phyloP scores from a whole-genome alignment of 306 rosid species.

The Leucaena leucocephala region DNA sequence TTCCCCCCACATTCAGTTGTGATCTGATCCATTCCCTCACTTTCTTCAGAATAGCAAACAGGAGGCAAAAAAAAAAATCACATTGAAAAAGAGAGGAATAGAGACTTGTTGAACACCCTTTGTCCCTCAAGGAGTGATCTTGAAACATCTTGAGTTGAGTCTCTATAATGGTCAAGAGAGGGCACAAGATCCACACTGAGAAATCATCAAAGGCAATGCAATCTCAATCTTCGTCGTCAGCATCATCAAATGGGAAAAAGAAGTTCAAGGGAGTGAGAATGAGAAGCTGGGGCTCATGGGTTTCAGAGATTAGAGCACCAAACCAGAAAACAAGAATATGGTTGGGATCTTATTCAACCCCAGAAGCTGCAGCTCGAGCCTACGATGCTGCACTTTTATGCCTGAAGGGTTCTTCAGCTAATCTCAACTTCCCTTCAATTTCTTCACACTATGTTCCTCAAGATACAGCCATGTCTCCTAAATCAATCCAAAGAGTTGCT shows the following conservation, averaged over 20 bases:
- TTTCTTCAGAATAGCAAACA: constrained; percentile 31
- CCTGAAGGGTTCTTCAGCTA: constrained; percentile 85
- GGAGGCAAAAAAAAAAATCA: neutral
- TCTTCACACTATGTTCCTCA: constrained; percentile 44
- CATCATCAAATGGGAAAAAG: constrained; percentile 37
- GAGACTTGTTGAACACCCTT: constrained; percentile 36
- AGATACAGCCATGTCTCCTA: constrained; percentile 70
- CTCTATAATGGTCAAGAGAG: constrained; percentile 72
- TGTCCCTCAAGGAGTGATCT: constrained; percentile 8
- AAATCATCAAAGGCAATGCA: constrained; percentile 37
- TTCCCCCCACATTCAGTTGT: constrained; percentile 38
- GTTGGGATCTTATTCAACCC: constrained; percentile 92
- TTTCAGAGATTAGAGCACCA: constrained; percentile 96
- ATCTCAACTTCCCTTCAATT: constrained; percentile 72
- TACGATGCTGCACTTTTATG: constrained; percentile 97
- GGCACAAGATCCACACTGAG: constrained; percentile 54
- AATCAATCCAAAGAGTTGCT: constrained; percentile 83
- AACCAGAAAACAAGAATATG: constrained; percentile 97
- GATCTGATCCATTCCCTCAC: constrained; percentile 38
- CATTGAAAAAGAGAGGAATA: constrained; percentile 3
- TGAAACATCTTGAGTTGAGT: constrained; percentile 6
- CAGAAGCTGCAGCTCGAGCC: constrained; percentile 98
- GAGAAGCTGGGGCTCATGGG: constrained; percentile 99
- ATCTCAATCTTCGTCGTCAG: neutral
- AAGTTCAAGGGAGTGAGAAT: constrained; percentile 97